Conservation (phyloP, 495 filamentous ascomycete genomes). For the Penicillium maclennaniae region DNA sequence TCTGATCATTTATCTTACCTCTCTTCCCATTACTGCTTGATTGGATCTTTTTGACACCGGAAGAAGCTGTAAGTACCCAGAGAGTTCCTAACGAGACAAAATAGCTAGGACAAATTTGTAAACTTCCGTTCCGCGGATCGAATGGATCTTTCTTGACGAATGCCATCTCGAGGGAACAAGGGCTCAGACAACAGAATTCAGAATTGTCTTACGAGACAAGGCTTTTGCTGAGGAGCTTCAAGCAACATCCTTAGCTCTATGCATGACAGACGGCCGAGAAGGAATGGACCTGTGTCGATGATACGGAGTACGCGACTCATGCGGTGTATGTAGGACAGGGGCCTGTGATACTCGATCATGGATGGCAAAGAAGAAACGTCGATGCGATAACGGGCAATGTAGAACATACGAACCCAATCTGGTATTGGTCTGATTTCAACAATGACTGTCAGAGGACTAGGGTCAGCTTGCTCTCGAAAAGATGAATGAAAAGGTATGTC, state of each 20-base stretch:
- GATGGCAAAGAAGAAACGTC: conserved; percentile 1
- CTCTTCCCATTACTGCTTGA: not conserved
- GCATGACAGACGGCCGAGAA: conserved; percentile 10
- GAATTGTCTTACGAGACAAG: conserved; percentile 16
- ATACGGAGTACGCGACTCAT: conserved; percentile 11
- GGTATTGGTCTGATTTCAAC: conserved; percentile 21
- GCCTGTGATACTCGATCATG: conserved; percentile 15
- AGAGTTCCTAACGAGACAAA: conserved; percentile 15
- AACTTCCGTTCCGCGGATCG: conserved; percentile 1
- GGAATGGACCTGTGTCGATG: conserved; percentile 21
- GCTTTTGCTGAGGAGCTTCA: conserved; percentile 3
- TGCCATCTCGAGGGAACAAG: conserved; percentile 18
- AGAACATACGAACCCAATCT: conserved; percentile 9
- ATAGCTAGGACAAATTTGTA: conserved; percentile 9
- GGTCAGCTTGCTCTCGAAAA: not conserved
- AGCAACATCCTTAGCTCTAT: conserved; percentile 17
- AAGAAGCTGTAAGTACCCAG: conserved; percentile 13
- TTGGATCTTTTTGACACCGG: conserved; percentile 8
- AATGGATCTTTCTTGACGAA: conserved; percentile 10
- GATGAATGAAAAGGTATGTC: not conserved
- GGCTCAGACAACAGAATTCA: conserved; percentile 11
- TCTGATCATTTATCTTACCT: not conserved
- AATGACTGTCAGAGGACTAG: conserved; percentile 4
- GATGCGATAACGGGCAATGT: not conserved
- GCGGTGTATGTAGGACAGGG: conserved; percentile 21